Conservation (phyloP, 768 basidiomycete genomes). For the Daedalea quercina region DNA sequence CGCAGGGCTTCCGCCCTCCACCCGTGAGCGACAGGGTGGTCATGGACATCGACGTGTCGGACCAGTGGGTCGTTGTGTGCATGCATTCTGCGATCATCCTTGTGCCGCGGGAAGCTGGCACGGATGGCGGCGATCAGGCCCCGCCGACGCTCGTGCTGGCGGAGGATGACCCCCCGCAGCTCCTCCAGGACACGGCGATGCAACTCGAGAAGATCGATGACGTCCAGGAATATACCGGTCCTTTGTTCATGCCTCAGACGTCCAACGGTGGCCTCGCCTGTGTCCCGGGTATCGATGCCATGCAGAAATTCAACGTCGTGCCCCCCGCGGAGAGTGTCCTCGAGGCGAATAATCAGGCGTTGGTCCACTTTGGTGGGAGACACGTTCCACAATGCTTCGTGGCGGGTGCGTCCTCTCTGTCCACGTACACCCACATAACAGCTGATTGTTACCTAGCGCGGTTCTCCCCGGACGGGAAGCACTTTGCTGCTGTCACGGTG, state of each 20-base stretch:
- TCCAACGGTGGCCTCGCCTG: not conserved
- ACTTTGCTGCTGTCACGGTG: slow-evolving; percentile 14
- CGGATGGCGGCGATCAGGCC: not conserved
- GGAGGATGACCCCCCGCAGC: slow-evolving; percentile 6
- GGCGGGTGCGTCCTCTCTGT: slow-evolving; percentile 5
- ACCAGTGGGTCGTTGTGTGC: slow-evolving; percentile 9
- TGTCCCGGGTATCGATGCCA: slow-evolving; percentile 7
- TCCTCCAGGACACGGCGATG: slow-evolving; percentile 2
- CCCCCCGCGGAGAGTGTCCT: slow-evolving; percentile 3
- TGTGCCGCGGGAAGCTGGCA: not conserved
- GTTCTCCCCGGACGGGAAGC: slow-evolving; percentile 19
- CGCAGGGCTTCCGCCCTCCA: slow-evolving; percentile 3
- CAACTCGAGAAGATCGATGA: not conserved
- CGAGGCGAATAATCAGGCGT: slow-evolving; percentile 2
- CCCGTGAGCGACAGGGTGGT: slow-evolving; percentile 2
- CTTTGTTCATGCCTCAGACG: not conserved
- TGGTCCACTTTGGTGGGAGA: slow-evolving; percentile 2
- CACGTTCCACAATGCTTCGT: slow-evolving; percentile 7
- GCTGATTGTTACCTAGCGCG: slow-evolving; percentile 7
- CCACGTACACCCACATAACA: not conserved
- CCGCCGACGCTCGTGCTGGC: slow-evolving; percentile 9
- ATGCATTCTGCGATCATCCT: slow-evolving; percentile 10
- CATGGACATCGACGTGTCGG: slow-evolving; percentile 16
- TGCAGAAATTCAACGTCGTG: slow-evolving; percentile 8
- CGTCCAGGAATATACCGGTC: not conserved